Base-by-base conservation (phyloP, 1,284 basidiomycete genomes). In the Boletus smithii region DNA sequence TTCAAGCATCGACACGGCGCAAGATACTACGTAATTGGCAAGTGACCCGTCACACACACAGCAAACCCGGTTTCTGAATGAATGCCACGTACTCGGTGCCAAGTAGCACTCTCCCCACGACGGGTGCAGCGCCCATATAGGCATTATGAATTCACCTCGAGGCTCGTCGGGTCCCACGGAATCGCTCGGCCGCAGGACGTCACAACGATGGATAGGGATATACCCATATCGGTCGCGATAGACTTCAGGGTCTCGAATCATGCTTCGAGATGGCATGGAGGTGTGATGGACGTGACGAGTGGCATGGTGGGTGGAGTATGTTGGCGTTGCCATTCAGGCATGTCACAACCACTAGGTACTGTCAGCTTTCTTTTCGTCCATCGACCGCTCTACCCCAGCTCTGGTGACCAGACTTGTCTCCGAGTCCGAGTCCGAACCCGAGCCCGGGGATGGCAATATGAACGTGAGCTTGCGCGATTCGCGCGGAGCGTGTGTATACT, bases 131-230 rank as follows among this genome's bases (percentile, higher is more conserved):
- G 38, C 32, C 42, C 37, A 48, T 48, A 24, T 32, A 31, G 8
- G 3, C 34, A 34, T 30, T 14, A 46, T 44, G 46, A 40, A 34
- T 44, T 44, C 54, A 49, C 58, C 22, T 44, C 31, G 18, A 26
- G 8, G 7, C 18, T 36, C 17, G 13, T 44, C 30, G 16, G 33
- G 30, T 53, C 46, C 30, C 53, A 45, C 48, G 35, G 35, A 31
- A 17, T 17, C 35, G 38, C 42, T 22, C 49, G 29, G 53, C 56
- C 53, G 58, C 49, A 42, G 59, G 17, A 48, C 46, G 45, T 46
- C 47, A 46, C 49, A 26, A 42, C 7, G 40, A 58, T 46, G 30
- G 30, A 33, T 45, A 13, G 29, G 13, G 17, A 38, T 45, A 38
- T 30, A 5, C 20, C 31, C 11, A 50, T 33, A 53, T 40, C 29